Evolutionary conservation across 352 stramenopile species (phyloP).

Genomic region (Pythium pyrilobum): DNA sequence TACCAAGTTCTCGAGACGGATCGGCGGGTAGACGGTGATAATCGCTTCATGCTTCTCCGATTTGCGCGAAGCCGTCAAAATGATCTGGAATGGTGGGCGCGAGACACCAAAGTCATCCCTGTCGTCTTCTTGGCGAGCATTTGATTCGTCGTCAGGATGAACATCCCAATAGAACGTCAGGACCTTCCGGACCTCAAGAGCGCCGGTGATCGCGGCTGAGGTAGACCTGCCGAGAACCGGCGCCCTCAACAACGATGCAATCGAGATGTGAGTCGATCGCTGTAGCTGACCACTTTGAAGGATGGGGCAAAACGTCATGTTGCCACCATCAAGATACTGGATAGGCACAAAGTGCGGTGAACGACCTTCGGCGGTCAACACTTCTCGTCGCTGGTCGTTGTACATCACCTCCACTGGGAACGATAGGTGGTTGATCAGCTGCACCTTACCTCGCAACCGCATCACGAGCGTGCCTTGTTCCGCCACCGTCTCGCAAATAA

Average conservation of each 20-base stretch:
- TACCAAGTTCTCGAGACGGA: slow-evolving; percentile 71
- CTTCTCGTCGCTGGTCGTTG: slow-evolving; percentile 51
- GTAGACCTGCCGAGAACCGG: slow-evolving; percentile 16
- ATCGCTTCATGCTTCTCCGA: slow-evolving; percentile 73
- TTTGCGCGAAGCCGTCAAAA: slow-evolving; percentile 64
- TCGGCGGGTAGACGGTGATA: slow-evolving; percentile 60
- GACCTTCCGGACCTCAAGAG: slow-evolving; percentile 53
- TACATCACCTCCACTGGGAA: slow-evolving; percentile 77
- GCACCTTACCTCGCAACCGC: slow-evolving; percentile 69
- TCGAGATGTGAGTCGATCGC: slow-evolving; percentile 45
- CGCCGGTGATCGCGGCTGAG: slow-evolving; percentile 28
- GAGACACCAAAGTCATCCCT: slow-evolving; percentile 33
- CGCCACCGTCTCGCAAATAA: slow-evolving; percentile 82
- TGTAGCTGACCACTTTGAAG: slow-evolving; percentile 57
- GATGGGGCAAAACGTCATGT: slow-evolving; percentile 69
- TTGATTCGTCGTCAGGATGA: slow-evolving; percentile 33
- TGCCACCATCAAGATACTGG: slow-evolving; percentile 65
- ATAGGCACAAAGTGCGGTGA: slow-evolving; percentile 72
- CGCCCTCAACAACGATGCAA: slow-evolving; percentile 45
- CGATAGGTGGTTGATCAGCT: slow-evolving; percentile 69
- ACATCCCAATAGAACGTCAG: slow-evolving; percentile 78
- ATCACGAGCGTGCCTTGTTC: slow-evolving; percentile 82
- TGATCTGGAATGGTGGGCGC: slow-evolving; percentile 66
- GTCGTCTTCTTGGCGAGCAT: neutral
- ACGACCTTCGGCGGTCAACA: slow-evolving; percentile 39